Percentiles rank a stretch among this genome's conserved stretches.
Conservation (phyloP, 345 rosid species). For the Eucalyptus erythrocorys region DNA sequence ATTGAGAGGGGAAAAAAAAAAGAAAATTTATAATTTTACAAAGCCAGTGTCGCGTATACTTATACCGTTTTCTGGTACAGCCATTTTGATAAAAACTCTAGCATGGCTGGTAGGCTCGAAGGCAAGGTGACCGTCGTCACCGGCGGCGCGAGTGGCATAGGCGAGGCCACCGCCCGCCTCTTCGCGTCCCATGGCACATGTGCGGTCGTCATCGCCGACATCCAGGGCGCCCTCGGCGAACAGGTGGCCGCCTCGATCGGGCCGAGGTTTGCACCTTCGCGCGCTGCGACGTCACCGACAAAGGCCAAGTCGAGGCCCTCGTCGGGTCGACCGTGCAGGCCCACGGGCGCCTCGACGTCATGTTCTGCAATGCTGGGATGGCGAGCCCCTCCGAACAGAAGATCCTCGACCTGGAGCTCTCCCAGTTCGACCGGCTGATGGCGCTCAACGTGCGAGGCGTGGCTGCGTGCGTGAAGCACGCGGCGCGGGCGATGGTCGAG, state of each 20-base stretch:
- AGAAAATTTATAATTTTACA: neutral
- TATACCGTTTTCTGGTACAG: neutral
- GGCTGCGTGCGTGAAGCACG: conserved; percentile 13
- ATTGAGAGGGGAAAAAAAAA: neutral
- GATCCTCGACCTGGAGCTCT: conserved; percentile 4
- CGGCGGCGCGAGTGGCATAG: conserved; percentile 8
- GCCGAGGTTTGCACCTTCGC: neutral
- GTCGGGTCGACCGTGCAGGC: neutral
- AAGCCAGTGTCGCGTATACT: neutral
- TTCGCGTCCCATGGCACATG: neutral
- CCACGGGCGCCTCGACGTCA: conserved; percentile 12
- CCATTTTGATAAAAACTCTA: neutral
- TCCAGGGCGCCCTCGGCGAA: conserved; percentile 3
- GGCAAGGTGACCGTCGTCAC: conserved; percentile 11
- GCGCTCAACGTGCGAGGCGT: conserved; percentile 4
- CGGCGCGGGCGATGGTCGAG: conserved; percentile 15
- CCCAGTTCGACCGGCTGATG: neutral
- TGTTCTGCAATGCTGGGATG: conserved; percentile 31
- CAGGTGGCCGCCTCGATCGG: conserved; percentile 4
- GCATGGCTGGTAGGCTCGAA: neutral
- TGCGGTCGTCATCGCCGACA: conserved; percentile 2
- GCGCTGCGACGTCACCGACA: conserved; percentile 12
- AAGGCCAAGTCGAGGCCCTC: conserved; percentile 4
- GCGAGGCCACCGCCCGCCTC: conserved; percentile 1
- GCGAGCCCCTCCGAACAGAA: neutral